These are phyloP conservation scores for Peziza echinospora DNA, from an alignment of 495 filamentous ascomycete genomes.

Conservation along the genomic window DNA sequence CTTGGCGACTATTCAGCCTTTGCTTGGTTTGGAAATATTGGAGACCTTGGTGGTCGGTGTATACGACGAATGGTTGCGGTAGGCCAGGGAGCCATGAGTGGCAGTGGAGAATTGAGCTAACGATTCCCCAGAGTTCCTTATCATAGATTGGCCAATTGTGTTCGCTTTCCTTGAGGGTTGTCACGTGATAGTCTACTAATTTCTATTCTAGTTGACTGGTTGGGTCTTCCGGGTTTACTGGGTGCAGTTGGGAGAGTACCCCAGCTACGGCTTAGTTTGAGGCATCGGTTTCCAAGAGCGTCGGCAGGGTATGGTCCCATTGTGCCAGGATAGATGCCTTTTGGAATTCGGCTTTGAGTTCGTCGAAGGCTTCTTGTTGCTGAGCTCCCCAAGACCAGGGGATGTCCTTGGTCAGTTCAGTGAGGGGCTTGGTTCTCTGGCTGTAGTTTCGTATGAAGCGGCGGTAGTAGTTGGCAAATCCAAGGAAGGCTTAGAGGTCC, in stretches of 20 bases:
- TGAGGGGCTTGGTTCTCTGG: background rate
- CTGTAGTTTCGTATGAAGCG: too few relatives aligned
- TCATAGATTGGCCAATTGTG: slow-evolving; percentile 3
- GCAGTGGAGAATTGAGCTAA: too few relatives aligned
- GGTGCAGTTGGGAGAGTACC: background rate
- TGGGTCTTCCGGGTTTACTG: background rate
- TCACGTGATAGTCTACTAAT: slow-evolving; percentile 3
- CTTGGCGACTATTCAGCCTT: too few relatives aligned
- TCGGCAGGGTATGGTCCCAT: slow-evolving; percentile 1
- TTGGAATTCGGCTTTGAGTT: background rate
- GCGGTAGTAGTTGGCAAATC: too few relatives aligned
- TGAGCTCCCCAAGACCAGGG: background rate
- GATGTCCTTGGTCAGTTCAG: background rate
- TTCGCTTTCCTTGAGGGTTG: slow-evolving; percentile 2
- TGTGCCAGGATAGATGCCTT: background rate
- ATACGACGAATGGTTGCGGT: too few relatives aligned
- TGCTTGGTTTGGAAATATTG: too few relatives aligned
- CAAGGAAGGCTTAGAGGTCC: too few relatives aligned
- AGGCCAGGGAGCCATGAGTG: too few relatives aligned
- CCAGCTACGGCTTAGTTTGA: slow-evolving; percentile 2
- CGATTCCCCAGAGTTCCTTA: slow-evolving; percentile 4
- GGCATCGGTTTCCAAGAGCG: slow-evolving; percentile 1
- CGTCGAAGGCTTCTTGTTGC: background rate
- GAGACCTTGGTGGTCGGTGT: too few relatives aligned
- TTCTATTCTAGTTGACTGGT: slow-evolving; percentile 1